Percentiles rank a stretch among this genome's conserved stretches.
These are phyloP conservation scores for Rhynchosporium agropyri DNA, from an alignment of 2,329 filamentous ascomycete species.

Conservation along the genomic window DNA sequence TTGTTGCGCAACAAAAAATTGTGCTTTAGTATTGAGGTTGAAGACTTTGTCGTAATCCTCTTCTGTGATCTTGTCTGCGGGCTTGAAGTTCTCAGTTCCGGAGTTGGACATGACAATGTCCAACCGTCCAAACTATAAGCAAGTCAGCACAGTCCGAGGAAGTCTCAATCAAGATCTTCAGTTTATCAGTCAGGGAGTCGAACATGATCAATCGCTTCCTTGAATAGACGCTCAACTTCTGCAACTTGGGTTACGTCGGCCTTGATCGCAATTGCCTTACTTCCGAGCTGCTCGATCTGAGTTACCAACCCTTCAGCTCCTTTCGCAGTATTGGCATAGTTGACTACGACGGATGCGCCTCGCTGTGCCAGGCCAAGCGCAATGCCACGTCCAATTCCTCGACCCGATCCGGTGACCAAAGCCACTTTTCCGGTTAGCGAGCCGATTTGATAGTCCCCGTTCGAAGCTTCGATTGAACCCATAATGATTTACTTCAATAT, in stretches of 20 bases:
- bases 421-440: slow-evolving; percentile 64
- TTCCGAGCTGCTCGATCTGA: slow-evolving; percentile 54
- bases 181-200: not conserved
- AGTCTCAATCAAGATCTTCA: too few species aligned
- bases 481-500: not conserved
- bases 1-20: slow-evolving; percentile 79
- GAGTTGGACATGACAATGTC: slow-evolving; percentile 41
- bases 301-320: slow-evolving; percentile 59
- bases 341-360: slow-evolving; percentile 53
- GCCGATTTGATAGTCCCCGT: slow-evolving; percentile 10
- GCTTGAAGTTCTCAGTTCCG: slow-evolving; percentile 38
- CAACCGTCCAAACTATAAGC: slow-evolving; percentile 32
- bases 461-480: slow-evolving; percentile 16
- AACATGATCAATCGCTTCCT: slow-evolving; percentile 32
- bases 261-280: slow-evolving; percentile 55
- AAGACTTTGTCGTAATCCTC: slow-evolving; percentile 52
- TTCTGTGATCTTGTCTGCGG: slow-evolving; percentile 37
- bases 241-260: slow-evolving; percentile 60
- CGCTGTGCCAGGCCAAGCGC: slow-evolving; percentile 45
- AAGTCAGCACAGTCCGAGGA: not conserved
- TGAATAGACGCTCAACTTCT: slow-evolving; percentile 36
- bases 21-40: slow-evolving; percentile 64
- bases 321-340: slow-evolving; percentile 60
- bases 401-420: slow-evolving; percentile 80
- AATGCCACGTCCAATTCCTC: slow-evolving; percentile 68